Evolutionary conservation across 2,329 filamentous ascomycete genomes (phyloP).

Genomic region (Sclerotinia minor): DNA sequence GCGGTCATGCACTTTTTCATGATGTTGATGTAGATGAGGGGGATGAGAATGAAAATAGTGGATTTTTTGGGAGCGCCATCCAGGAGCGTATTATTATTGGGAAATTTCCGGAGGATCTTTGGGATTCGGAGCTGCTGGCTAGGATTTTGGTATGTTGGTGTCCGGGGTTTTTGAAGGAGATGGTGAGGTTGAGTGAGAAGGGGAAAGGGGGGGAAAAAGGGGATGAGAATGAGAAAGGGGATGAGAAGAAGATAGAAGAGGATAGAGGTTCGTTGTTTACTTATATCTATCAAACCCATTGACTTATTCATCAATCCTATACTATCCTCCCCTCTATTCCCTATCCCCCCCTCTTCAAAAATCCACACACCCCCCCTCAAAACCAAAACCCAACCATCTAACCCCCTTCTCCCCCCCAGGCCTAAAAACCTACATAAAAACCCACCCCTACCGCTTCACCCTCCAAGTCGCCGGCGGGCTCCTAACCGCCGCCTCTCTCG

Average conservation of each 20-base stretch:
- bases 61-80: background rate
- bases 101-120: constrained; percentile 14
- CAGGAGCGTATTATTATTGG: background rate
- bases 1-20: background rate
- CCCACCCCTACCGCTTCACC: constrained; percentile 6
- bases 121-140: background rate
- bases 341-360: background rate
- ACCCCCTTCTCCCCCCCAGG: background rate
- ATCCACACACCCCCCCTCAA: too few relatives aligned
- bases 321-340: background rate
- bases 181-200: background rate
- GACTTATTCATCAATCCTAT: background rate
- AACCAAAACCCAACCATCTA: background rate
- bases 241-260: background rate
- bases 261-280: constrained; percentile 5
- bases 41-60: background rate
- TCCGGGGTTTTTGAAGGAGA: background rate
- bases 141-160: background rate
- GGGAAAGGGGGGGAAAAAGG: background rate
- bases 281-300: background rate
- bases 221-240: too few relatives aligned
- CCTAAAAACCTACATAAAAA: background rate
- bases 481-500: background rate
- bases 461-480: background rate
- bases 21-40: background rate